Base-by-base conservation (phyloP, 352 stramenopile species). In the Globisporangium megalacanthum region DNA sequence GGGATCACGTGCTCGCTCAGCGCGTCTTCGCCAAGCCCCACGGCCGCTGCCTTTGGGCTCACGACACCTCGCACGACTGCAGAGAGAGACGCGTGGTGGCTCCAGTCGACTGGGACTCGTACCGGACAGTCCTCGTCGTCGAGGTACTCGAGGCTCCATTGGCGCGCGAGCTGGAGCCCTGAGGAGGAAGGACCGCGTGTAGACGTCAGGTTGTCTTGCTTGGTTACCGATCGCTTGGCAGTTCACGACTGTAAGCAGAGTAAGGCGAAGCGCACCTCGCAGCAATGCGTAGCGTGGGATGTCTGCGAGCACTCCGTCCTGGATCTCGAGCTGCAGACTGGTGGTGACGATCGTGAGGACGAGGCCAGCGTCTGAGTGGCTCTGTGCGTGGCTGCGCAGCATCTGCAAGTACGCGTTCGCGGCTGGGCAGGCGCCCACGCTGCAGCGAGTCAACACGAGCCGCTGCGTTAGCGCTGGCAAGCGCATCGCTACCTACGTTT, bases 321-420 rank as follows among this genome's bases (percentile, higher is more conserved):
- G 72, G 9, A 77, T 70, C 53, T 77, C 67, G 13, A 78, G 57
- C 58, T 73, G 69, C 4, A 83, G 56, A 52, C 73, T 83, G 6
- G 65, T 60, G 44, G 61, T 70, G 37, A 79, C 45, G 3, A 79
- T 48, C 41, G 70, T 62, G 49, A 71, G 64, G 29, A 86, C 77
- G 36, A 86, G 61, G 1, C 73, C 77, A 1, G 64, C 70, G 54
- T 88, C 75, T 0, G 60, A 54, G 42, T 83, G 68, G 45, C 62
- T 72, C 17, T 62, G 54, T 25, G 77, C 52, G 61, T 77, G 75
- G 65, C 68, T 83, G 54, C 76, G 71, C 6, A 88, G 65, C 11
- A 88, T 78, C 44, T 86, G 78, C 6, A 77, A 58, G 54, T 79
- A 81, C n/a, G 74, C 65, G 46, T 80, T 83, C 17, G 75, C 66